Base-by-base conservation (phyloP, 106 monocot species). In the Vanilla planifolia region DNA sequence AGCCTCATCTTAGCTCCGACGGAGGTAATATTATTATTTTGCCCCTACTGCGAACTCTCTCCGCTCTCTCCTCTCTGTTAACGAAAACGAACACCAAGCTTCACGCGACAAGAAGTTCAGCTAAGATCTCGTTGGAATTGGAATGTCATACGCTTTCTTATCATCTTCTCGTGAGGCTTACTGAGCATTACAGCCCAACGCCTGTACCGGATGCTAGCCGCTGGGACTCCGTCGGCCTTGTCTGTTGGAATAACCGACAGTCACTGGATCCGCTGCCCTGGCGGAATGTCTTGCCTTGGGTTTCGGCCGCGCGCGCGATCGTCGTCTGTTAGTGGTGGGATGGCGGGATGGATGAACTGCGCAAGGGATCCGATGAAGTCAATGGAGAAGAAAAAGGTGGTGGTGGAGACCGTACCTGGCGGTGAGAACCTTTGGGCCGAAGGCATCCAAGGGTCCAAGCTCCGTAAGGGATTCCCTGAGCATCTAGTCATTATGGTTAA, bases 401-500 rank as follows among this genome's bases (percentile, higher is more conserved):
- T 66, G 56, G 57, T 53, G 43, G 86, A 78, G 61, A 48, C 63
- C 5, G 66, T 67, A 2, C 41, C 41, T 19, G 77, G 74, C 2
- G 67, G 77, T 5, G 86, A 71, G 64, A 81, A 86, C 59, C 41
- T 86, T 7, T 81, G 81, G 80, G 77, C 75, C 15, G 74, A 60
- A n/a, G 59, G 8, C 2, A 50, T 59, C 2, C 22, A 32, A 32
- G 26, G 32, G 26, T 45, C 43, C 23, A 24, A 23, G 6, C 37
- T 50, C 27, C 60, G 25, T 55, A 70, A 60, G 30, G 37, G 63
- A 8, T 76, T 73, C 70, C 87, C 87, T 19, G 75, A 87, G 62
- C 87, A 87, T 59, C 72, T 87, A 4, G 73, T 87, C 6, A 43
- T 87, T 6, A 87, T 87, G 87, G 87, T 87, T 19, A 78, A 87